Evolutionary conservation across 208 protist species (phyloP).

Genomic region (Porcisia hertigi): DNA sequence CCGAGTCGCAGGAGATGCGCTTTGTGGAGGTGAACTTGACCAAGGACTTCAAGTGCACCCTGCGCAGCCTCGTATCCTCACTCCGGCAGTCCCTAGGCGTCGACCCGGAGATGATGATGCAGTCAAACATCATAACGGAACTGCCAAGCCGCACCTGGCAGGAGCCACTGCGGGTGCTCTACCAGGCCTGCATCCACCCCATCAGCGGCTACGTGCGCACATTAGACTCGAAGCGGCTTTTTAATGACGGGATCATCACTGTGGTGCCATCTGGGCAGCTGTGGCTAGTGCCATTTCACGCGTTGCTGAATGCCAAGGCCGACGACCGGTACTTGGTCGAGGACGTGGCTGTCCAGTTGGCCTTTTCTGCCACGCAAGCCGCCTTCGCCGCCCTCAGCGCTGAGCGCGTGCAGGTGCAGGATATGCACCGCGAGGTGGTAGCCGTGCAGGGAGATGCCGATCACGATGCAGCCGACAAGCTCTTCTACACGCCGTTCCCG

Average conservation of each 20-base stretch:
- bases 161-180: constrained; percentile 78
- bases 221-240: constrained; percentile 53
- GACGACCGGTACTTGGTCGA: constrained; percentile 82
- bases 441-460: constrained; percentile 59
- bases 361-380: constrained; percentile 83
- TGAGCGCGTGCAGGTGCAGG: constrained; percentile 57
- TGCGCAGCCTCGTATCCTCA: constrained; percentile 49
- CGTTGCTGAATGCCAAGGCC: constrained; percentile 68
- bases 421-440: constrained; percentile 65
- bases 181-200: constrained; percentile 82
- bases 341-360: constrained; percentile 77
- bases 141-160: constrained; percentile 79
- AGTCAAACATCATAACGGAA: constrained; percentile 55
- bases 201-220: constrained; percentile 83
- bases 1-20: constrained; percentile 75
- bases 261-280: constrained; percentile 77
- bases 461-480: constrained; percentile 10
- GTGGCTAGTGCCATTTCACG: constrained; percentile 88
- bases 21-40: constrained; percentile 88
- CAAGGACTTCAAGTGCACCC: constrained; percentile 72
- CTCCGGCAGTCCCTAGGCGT: constrained; percentile 65
- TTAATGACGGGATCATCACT: constrained; percentile 67
- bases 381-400: constrained; percentile 65
- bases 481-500: constrained; percentile 49
- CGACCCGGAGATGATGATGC: constrained; percentile 47